These are phyloP conservation scores for Verticillium zaregamsianum DNA, from an alignment of 2,329 filamentous ascomycete genomes.

Conservation along the genomic window DNA sequence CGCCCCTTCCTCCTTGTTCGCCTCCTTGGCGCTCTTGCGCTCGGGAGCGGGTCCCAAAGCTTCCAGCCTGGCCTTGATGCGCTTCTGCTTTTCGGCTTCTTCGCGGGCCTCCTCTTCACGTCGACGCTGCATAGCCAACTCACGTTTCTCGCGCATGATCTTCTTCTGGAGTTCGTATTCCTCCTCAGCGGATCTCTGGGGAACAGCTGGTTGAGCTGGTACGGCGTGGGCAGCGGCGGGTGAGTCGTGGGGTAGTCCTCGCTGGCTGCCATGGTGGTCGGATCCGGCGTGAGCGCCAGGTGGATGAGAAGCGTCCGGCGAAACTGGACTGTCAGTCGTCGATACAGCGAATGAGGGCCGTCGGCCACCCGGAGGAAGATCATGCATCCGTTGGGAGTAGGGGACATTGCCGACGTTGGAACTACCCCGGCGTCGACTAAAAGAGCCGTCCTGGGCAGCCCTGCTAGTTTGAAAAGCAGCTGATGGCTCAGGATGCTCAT, in stretches of 20 bases:
- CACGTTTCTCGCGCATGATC: conserved; percentile 68
- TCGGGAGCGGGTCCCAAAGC: conserved; percentile 63
- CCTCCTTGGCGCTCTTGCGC: conserved; percentile 52
- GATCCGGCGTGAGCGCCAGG: conserved; percentile 26
- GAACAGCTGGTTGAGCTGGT: conserved; percentile 28
- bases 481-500: conserved; percentile 74
- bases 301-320: conserved; percentile 38
- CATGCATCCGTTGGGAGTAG: background rate
- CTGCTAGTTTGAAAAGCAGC: conserved; percentile 80
- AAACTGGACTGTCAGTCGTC: conserved; percentile 45
- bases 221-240: conserved; percentile 37
- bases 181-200: conserved; percentile 36
- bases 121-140: conserved; percentile 64
- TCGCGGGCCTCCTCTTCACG: conserved; percentile 67
- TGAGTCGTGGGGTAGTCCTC: conserved; percentile 30
- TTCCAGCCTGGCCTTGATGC: conserved; percentile 68
- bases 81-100: conserved; percentile 66
- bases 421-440: conserved; percentile 75
- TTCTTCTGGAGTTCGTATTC: conserved; percentile 63
- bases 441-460: conserved; percentile 61
- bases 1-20: conserved; percentile 39
- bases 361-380: conserved; percentile 23
- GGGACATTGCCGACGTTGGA: conserved; percentile 61
- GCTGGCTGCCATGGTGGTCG: background rate
- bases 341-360: conserved; percentile 46